Evolutionary conservation across 225 moss, liverwort and hornwort genomes (phyloP).

Genomic region (Pseudisothecium myosuroides): DNA sequence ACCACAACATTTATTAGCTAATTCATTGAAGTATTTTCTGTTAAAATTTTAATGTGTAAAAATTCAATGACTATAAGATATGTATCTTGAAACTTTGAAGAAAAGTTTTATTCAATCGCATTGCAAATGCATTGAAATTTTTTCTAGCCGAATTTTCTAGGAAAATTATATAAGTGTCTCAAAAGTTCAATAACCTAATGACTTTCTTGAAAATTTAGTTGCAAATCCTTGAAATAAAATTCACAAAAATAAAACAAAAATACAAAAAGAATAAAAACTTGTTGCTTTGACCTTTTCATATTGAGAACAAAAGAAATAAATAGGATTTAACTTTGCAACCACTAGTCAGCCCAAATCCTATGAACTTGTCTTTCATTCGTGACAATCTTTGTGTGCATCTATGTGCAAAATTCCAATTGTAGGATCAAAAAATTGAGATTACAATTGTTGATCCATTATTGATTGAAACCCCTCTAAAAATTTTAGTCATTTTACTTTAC

Average conservation of each 20-base stretch:
- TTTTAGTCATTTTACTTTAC: neutral
- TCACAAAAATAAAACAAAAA: neutral
- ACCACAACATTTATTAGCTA: neutral
- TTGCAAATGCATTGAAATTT: neutral
- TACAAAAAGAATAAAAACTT: neutral
- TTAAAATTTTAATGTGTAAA: neutral
- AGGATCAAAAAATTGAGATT: neutral
- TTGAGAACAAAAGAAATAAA: neutral
- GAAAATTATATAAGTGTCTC: neutral
- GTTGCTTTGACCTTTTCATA: fast-evolving
- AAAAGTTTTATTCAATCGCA: neutral
- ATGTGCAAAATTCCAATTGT: neutral
- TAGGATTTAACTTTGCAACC: neutral
- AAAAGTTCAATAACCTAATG: neutral
- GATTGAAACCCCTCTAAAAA: fast-evolving
- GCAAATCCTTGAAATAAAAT: neutral
- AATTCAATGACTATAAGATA: neutral
- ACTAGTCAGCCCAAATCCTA: no score
- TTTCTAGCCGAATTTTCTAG: fast-evolving
- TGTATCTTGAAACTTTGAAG: neutral
- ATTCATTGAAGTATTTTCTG: neutral
- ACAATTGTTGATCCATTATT: no score
- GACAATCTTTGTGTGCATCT: neutral
- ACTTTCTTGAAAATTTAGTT: neutral
- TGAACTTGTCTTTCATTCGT: no score